Evolutionary conservation across 805 yeast species (phyloP), one percentile per base, ranked within the genome.

Genomic region (Kuraishia piskuri): DNA sequence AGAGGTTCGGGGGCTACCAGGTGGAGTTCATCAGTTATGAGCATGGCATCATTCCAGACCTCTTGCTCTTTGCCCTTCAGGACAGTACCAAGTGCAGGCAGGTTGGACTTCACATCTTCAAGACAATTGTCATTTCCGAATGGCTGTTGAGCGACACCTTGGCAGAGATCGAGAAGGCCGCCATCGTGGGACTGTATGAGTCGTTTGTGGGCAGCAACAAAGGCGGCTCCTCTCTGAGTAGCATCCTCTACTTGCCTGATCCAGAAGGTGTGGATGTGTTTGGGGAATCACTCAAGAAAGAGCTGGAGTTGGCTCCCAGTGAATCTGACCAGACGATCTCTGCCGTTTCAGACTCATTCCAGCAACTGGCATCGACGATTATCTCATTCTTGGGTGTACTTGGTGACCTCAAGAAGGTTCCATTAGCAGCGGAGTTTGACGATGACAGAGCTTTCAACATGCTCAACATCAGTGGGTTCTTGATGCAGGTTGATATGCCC

Each of bases 391-490:
- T 88, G 54, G 80, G 76, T 52, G 80, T 82, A 17, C 74, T 87
- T 61, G 76, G 80, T 56, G 89, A 87, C 61, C 78, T 86, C 60
- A 79, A 79, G 59, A 77, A 79, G 54, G 89, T 90, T 54, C 96
- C 96, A 14, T 77, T 76, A 49, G 90, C 90, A 20, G 83, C 83
- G 46, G 96, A 89, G 62, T 90, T 86, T 67, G 92, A 87, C 61
- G 92, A 88, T 65, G 96, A 90, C 67, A 75, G 96, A 62, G 84
- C 90, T 4, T 86, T 87, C 78, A 87, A 86, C 64, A 81, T 82
- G 55, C 74, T 90, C 63, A 86, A 84, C 61, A 83, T 89, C 61
- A 80, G 88, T 57, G 84, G 90, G 46, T 88, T 81, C 68, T 74
- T 90, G 66, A 79, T 85, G 75, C 82, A 86, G 58, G 90, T 88